Evolutionary conservation across 139 green algal species (phyloP).

Genomic region (Chlorella sp.): DNA sequence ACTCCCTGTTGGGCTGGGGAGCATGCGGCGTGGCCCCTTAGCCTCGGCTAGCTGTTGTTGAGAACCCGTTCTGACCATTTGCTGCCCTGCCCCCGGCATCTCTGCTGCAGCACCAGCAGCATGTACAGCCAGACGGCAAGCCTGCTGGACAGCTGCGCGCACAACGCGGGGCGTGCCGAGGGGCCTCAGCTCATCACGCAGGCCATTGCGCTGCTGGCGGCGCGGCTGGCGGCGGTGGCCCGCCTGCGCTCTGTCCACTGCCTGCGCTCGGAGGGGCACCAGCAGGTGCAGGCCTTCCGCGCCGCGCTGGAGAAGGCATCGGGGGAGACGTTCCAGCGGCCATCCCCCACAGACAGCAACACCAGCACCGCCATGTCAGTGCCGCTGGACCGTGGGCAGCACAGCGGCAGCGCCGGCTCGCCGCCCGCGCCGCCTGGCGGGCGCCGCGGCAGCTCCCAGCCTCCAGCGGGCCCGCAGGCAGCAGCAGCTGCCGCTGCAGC

Average conservation of each 20-base stretch:
- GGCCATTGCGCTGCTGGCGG: slow-evolving; percentile 9
- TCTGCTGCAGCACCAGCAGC: slow-evolving; percentile 8
- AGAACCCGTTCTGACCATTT: no score
- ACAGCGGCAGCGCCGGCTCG: neutral
- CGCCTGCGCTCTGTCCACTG: slow-evolving; percentile 16
- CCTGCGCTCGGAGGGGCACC: slow-evolving; percentile 13
- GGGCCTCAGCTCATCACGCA: slow-evolving; percentile 7
- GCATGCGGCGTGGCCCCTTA: no score
- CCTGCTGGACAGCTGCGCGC: slow-evolving; percentile 32
- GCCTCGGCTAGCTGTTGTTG: no score
- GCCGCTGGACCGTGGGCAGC: neutral
- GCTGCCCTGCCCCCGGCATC: neutral
- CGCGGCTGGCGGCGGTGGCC: slow-evolving; percentile 38
- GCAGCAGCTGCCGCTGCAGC: no score
- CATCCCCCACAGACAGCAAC: slow-evolving; percentile 42
- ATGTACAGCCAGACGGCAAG: slow-evolving; percentile 26
- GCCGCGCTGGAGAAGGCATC: slow-evolving; percentile 19
- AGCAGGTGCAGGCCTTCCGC: slow-evolving; percentile 17
- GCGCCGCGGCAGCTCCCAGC: no score
- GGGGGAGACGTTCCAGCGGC: slow-evolving; percentile 36
- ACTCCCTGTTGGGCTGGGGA: neutral
- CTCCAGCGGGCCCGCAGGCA: no score
- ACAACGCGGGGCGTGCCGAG: neutral
- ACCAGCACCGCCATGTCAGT: slow-evolving; percentile 15
- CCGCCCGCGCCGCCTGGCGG: neutral